Conservation (phyloP, 768 basidiomycete species). For the Tulasnella sp. region DNA sequence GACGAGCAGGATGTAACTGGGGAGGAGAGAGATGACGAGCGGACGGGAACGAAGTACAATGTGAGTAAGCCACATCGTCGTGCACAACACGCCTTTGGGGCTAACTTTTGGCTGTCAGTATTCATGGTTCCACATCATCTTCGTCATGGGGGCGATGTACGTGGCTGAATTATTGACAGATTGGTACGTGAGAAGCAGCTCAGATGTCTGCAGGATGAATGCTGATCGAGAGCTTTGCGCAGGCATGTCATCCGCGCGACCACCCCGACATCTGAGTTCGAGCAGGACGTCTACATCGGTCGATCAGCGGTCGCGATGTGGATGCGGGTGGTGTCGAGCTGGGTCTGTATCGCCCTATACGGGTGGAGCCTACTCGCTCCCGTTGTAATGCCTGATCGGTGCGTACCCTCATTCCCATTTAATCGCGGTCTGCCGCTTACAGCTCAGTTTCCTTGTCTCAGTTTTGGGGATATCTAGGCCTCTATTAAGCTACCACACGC, state of each 20-base stretch:
- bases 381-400: slow-evolving; percentile 84
- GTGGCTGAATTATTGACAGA: slow-evolving; percentile 94
- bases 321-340: slow-evolving; percentile 95
- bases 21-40: slow-evolving; percentile 84
- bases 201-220: background rate
- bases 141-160: slow-evolving; percentile 93
- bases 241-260: slow-evolving; percentile 28
- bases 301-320: slow-evolving; percentile 97
- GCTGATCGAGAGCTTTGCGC: background rate
- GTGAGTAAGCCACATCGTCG: slow-evolving; percentile 35
- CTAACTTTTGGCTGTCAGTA: slow-evolving; percentile 48
- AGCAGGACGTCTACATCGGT: slow-evolving; percentile 69
- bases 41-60: slow-evolving; percentile 87
- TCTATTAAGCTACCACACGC: too few species aligned
- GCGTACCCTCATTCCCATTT: slow-evolving; percentile 25
- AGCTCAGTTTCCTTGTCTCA: background rate
- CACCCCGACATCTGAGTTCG: slow-evolving; percentile 19
- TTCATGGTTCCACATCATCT: slow-evolving; percentile 98
- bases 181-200: slow-evolving; percentile 54
- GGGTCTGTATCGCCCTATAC: slow-evolving; percentile 83
- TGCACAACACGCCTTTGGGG: slow-evolving; percentile 13
- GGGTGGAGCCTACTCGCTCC: slow-evolving; percentile 85
- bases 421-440: background rate
- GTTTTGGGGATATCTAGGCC: background rate
- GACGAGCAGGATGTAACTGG: slow-evolving; percentile 45